Percentiles rank a stretch among this genome's conserved stretches.
These are phyloP conservation scores for Fusarium hostae DNA, from an alignment of 2,329 filamentous ascomycete genomes.

Conservation along the genomic window DNA sequence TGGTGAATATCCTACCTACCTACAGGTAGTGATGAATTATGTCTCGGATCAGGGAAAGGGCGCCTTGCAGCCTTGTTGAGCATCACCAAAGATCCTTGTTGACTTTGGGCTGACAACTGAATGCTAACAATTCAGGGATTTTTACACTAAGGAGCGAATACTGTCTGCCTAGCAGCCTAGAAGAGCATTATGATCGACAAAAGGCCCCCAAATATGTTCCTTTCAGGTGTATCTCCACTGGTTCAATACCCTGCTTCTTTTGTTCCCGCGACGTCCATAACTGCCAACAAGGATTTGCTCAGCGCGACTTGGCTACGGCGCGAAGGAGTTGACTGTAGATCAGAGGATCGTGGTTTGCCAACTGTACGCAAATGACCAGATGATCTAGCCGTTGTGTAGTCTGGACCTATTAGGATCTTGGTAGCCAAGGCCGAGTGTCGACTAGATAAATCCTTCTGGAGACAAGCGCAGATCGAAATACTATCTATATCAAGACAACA, in stretches of 20 bases:
- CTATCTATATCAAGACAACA: not conserved
- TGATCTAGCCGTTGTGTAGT: not conserved
- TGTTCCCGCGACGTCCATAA: not conserved
- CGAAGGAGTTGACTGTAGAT: not conserved
- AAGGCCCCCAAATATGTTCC: not conserved
- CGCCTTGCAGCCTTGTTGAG: not conserved
- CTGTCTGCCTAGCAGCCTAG: not conserved
- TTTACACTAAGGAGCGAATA: not conserved
- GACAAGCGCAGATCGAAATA: not conserved
- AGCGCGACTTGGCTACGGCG: not conserved
- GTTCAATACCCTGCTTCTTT: not conserved
- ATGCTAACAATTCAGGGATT: not conserved
- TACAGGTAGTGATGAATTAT: not conserved
- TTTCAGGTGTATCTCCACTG: not conserved
- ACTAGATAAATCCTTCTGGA: not conserved
- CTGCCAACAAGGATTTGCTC: not conserved
- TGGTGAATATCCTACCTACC: not conserved
- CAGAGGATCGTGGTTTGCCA: not conserved
- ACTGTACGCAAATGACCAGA: not conserved
- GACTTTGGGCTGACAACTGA: not conserved
- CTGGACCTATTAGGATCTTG: not conserved
- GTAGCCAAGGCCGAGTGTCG: not conserved
- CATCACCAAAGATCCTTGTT: not conserved
- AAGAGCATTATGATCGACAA: not conserved
- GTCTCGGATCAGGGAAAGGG: not conserved